Percentiles rank a stretch among this genome's conserved stretches.
Evolutionary conservation across 495 filamentous ascomycete species (phyloP).

Genomic region (Geopyxis carbonaria): DNA sequence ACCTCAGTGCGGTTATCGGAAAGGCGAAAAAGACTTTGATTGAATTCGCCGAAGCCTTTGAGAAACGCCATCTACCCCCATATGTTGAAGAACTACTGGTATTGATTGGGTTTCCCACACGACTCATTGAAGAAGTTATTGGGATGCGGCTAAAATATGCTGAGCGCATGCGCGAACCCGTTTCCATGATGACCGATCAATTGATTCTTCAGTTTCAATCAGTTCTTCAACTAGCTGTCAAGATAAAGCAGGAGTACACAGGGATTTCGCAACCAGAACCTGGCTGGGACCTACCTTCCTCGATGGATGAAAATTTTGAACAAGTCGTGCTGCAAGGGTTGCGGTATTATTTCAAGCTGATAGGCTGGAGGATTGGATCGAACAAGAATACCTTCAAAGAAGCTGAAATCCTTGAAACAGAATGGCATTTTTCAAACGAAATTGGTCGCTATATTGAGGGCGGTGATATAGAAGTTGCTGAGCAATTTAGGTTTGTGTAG

Average conservation of each 20-base stretch:
- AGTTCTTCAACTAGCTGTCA: slow-evolving; percentile 71
- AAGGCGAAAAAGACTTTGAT: slow-evolving; percentile 92
- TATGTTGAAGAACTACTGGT: slow-evolving; percentile 95
- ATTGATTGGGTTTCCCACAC: slow-evolving; percentile 89
- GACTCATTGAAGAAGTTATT: slow-evolving; percentile 92
- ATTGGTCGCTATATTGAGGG: slow-evolving; percentile 75
- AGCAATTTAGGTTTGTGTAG: slow-evolving; percentile 62
- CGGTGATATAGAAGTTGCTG: slow-evolving; percentile 93
- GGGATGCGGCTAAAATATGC: slow-evolving; percentile 81
- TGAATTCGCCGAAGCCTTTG: slow-evolving; percentile 66
- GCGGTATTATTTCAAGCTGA: slow-evolving; percentile 91
- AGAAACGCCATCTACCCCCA: slow-evolving; percentile 78
- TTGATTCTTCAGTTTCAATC: slow-evolving; percentile 96
- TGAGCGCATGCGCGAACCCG: slow-evolving; percentile 76
- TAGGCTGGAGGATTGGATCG: slow-evolving; percentile 90
- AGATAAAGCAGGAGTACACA: slow-evolving; percentile 78
- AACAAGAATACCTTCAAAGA: slow-evolving; percentile 99
- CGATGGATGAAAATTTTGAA: slow-evolving; percentile 93
- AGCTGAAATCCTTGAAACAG: slow-evolving; percentile 88
- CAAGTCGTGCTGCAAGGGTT: slow-evolving; percentile 86
- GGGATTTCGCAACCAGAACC: slow-evolving; percentile 70
- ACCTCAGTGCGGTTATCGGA: slow-evolving; percentile 62
- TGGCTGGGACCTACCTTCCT: slow-evolving; percentile 88
- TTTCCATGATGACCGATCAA: slow-evolving; percentile 73
- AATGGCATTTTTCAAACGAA: slow-evolving; percentile 91